Evolutionary conservation across 352 stramenopile species (phyloP).

Genomic region (Phytophthora sp.): DNA sequence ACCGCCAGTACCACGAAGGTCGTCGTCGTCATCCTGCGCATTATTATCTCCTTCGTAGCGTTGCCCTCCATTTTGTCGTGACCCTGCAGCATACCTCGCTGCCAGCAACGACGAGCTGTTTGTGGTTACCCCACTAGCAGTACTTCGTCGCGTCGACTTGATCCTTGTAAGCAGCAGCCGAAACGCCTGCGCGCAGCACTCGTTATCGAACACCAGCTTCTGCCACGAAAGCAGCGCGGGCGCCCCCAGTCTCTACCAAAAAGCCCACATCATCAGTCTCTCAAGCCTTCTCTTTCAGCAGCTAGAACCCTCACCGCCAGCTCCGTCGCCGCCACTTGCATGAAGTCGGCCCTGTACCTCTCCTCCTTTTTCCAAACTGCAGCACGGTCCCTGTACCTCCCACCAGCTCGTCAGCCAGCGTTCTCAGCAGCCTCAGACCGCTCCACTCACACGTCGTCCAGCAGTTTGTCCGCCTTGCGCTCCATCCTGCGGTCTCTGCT

Average conservation of each 20-base stretch:
- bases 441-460: constrained; percentile 27
- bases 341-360: constrained; percentile 61
- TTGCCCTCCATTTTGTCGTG: neutral
- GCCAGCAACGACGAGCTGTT: constrained; percentile 30
- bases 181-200: constrained; percentile 66
- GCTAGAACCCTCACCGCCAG: constrained; percentile 38
- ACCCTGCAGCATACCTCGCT: constrained; percentile 15
- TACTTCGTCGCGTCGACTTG: constrained; percentile 51
- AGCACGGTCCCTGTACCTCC: constrained; percentile 55
- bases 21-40: constrained; percentile 18
- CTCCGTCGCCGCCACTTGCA: constrained; percentile 54
- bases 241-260: constrained; percentile 52
- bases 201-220: constrained; percentile 68
- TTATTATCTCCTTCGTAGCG: constrained; percentile 12
- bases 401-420: neutral
- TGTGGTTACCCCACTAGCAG: constrained; percentile 16
- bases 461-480: constrained; percentile 57
- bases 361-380: constrained; percentile 59
- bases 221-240: constrained; percentile 67
- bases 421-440: neutral
- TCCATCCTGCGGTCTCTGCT: constrained; percentile 47
- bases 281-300: neutral
- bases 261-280: neutral
- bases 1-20: too few relatives aligned
- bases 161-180: constrained; percentile 63